Evolutionary conservation across 768 basidiomycete species (phyloP).

Genomic region (Lactarius indigo): DNA sequence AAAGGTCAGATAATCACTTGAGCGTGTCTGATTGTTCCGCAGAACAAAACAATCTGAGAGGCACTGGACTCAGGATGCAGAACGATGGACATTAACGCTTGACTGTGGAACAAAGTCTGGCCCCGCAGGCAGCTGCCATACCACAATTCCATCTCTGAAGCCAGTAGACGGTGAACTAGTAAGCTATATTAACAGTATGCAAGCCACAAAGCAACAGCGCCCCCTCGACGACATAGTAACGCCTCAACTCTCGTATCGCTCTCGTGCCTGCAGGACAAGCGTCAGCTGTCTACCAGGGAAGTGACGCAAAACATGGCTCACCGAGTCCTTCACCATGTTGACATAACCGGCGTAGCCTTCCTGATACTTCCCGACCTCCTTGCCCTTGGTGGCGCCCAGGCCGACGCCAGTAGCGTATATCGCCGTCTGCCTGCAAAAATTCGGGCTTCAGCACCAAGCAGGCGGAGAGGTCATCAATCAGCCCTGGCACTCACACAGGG

Average conservation of each 20-base stretch:
- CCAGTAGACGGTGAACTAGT: neutral
- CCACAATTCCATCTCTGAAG: neutral
- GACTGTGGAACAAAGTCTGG: neutral
- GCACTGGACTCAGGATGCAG: neutral
- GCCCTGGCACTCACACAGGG: slow-evolving; percentile 61
- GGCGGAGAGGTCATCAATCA: neutral
- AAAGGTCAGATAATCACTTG: neutral
- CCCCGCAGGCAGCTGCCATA: neutral
- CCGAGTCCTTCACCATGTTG: slow-evolving; percentile 68
- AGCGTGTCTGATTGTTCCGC: neutral
- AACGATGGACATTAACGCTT: neutral
- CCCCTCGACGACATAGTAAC: neutral
- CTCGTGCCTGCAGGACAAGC: slow-evolving; percentile 25
- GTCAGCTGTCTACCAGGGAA: neutral
- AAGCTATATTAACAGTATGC: slow-evolving; percentile 14
- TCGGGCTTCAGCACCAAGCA: neutral
- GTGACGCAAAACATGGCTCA: slow-evolving; percentile 33
- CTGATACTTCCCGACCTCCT: slow-evolving; percentile 69
- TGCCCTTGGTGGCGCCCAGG: slow-evolving; percentile 88
- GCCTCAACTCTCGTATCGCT: slow-evolving; percentile 26
- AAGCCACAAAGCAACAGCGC: slow-evolving; percentile 4
- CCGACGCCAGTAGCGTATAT: slow-evolving; percentile 88
- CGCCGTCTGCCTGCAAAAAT: slow-evolving; percentile 61
- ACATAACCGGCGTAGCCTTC: slow-evolving; percentile 70
- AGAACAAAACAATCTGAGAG: neutral